Evolutionary conservation across 306 rosid genomes (phyloP).

Genomic region (Fragaria vesca): DNA sequence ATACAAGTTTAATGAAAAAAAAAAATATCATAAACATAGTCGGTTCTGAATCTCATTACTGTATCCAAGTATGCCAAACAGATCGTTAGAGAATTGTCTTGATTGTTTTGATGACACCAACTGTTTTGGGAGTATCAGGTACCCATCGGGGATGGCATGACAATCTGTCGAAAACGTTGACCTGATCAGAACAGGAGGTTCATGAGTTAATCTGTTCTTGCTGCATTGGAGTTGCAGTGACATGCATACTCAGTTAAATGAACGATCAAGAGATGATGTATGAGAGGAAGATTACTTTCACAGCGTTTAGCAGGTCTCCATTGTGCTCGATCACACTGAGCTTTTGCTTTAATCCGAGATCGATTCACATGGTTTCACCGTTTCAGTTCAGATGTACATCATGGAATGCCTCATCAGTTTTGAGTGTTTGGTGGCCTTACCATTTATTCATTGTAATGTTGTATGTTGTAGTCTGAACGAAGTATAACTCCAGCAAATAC

Average conservation of each 20-base stretch:
- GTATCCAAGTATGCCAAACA: too few species aligned
- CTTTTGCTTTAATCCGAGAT: background rate
- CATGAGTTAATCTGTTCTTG: background rate
- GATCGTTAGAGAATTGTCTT: background rate
- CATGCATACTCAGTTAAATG: background rate
- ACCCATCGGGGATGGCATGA: conserved; percentile 96
- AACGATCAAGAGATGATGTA: background rate
- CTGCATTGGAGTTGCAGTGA: background rate
- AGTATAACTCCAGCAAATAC: background rate
- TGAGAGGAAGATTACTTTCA: background rate
- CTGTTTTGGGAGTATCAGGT: conserved; percentile 50
- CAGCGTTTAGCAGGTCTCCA: background rate
- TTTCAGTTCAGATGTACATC: background rate
- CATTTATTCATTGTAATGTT: background rate
- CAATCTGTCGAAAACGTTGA: conserved; percentile 75
- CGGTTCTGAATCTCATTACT: background rate
- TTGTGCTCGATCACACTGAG: background rate
- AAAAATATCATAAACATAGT: background rate
- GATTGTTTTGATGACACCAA: conserved; percentile 16
- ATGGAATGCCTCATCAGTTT: background rate
- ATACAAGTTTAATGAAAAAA: background rate
- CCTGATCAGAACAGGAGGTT: background rate
- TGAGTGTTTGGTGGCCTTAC: background rate
- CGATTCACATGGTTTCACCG: background rate
- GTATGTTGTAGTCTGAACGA: background rate